phyloP scores from a whole-genome alignment of 768 basidiomycete genomes.

The Saitozyma sp. region DNA sequence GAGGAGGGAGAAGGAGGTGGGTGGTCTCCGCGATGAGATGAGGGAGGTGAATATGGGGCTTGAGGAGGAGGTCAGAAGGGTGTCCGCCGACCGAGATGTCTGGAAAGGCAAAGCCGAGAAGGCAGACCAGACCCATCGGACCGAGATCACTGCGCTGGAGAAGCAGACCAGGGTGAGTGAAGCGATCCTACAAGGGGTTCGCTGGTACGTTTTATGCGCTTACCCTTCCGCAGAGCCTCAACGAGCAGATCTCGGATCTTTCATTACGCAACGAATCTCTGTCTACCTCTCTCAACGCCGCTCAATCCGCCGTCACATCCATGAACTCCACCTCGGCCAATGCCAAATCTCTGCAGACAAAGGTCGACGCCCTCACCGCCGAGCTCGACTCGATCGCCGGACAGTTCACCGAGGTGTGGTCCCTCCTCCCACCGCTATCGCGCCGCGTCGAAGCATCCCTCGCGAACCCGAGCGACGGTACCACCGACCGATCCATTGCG shows the following conservation, averaged over 20 bases:
- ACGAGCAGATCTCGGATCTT: slow-evolving; percentile 41
- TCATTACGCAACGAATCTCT: slow-evolving; percentile 44
- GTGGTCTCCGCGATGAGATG: slow-evolving; percentile 45
- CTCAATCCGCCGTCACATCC: slow-evolving; percentile 30
- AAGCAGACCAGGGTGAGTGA: slow-evolving; percentile 34
- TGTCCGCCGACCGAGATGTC: slow-evolving; percentile 42
- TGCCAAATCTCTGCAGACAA: slow-evolving; percentile 31
- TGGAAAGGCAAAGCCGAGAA: slow-evolving; percentile 39
- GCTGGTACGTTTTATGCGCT: not conserved
- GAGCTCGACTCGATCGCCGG: slow-evolving; percentile 64
- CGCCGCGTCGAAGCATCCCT: slow-evolving; percentile 61
- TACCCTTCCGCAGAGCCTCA: slow-evolving; percentile 22
- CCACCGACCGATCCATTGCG: slow-evolving; percentile 39
- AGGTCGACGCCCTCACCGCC: slow-evolving; percentile 45
- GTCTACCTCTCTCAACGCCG: slow-evolving; percentile 38
- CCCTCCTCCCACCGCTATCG: slow-evolving; percentile 78
- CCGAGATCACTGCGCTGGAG: slow-evolving; percentile 21
- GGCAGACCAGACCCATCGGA: slow-evolving; percentile 15
- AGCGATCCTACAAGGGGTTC: not conserved
- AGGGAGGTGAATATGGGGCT: slow-evolving; percentile 49
- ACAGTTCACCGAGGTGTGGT: slow-evolving; percentile 73
- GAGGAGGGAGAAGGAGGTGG: slow-evolving; percentile 42
- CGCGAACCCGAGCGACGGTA: slow-evolving; percentile 53
- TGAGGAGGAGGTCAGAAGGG: slow-evolving; percentile 47
- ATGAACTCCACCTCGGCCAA: slow-evolving; percentile 17